Evolutionary conservation across 2,329 filamentous ascomycete genomes (phyloP), one percentile per base, ranked within the genome.

Genomic region (Rugonectria rugulosa): DNA sequence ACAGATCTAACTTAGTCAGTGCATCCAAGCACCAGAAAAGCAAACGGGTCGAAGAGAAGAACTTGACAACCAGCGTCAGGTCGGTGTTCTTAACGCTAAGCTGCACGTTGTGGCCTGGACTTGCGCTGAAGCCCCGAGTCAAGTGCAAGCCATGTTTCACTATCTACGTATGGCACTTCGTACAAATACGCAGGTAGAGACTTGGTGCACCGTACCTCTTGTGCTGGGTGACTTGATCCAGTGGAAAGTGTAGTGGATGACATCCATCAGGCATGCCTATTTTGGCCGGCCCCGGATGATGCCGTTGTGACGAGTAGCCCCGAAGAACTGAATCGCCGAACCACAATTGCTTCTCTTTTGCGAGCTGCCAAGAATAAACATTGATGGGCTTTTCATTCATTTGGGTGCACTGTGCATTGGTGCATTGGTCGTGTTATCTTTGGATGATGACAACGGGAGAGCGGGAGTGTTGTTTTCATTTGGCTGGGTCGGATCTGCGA

Each of bases 1-100:
- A 56, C 54, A 61, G 56, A 67, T 65, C 60, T 67, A 51, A n/a
- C n/a, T n/a, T n/a, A n/a, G n/a, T n/a, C n/a, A n/a, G 62, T 60
- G 55, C 48, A 63, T 60, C 54, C 51, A 51, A 24, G 45, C 46
- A 26, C 53, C 50, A 31, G 44, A 11, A 57, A 53, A 62, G 53
- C 47, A 51, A 53, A 46, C 49, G 55, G n/a, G n/a, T n/a, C n/a
- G 26, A 44, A 40, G 49, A 37, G 41, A 57, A 63, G 53, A 40
- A 51, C 36, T 56, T 51, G 17, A 17, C 19, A 26, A 20, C 14
- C 12, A 31, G 42, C 41, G 34, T 36, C 40, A 21, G 11, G 19
- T 40, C 27, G 23, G 14, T 26, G 19, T 52, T 26, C 47, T 51
- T 47, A 42, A 41, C 42, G 51, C 44, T 40, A 32, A 49, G 58